Base-by-base conservation (phyloP, 352 stramenopile species). In the Thalassiosira livingstoniorum region DNA sequence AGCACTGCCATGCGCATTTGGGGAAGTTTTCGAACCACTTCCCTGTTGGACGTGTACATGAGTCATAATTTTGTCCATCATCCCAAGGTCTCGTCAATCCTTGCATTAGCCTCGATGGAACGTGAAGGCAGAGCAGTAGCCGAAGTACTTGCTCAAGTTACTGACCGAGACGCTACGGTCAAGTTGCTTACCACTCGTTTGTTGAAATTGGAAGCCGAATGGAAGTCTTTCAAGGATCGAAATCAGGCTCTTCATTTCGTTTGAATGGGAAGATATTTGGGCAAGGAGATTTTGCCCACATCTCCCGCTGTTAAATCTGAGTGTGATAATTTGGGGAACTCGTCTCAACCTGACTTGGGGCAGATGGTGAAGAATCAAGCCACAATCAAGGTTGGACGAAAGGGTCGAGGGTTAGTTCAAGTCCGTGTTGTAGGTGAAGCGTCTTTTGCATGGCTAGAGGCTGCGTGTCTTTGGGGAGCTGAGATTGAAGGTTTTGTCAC, bases 41-140 rank as follows among this genome's bases (percentile, higher is more conserved):
- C 70, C 2, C 35, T 82, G 15, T 23, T 54, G 1, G 39, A 72
- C 4, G 75, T 73, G 45, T 82, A 73, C 39, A 61, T 25, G 21
- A 21, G 25, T 1, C 31, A 63, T 3, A 61, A 57, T 11, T 82
- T 37, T 29, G 51, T 73, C n/a, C 25, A 70, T 37, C 75, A 82
- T 57, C 75, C 76, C 3, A 34, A 83, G 21, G 66, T 71, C 2
- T 57, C 53, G 7, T 53, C 51, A 4, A 75, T 73, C 7, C 51
- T 83, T 35, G 67, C 61, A 0, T 31, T 83, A 4, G 70, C 67
- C 2, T 68, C 60, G 55, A 65, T 83, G 37, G 43, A 78, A 43
- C 47, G 47, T 31, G 76, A 83, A 47, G 76, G 76, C 2, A 83
- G 47, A 51, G 25, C 32, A n/a, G 18, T 75, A 13, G 23, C 31